Conservation (phyloP, 1,284 basidiomycete species). For the Apiotrichum montevideense region DNA sequence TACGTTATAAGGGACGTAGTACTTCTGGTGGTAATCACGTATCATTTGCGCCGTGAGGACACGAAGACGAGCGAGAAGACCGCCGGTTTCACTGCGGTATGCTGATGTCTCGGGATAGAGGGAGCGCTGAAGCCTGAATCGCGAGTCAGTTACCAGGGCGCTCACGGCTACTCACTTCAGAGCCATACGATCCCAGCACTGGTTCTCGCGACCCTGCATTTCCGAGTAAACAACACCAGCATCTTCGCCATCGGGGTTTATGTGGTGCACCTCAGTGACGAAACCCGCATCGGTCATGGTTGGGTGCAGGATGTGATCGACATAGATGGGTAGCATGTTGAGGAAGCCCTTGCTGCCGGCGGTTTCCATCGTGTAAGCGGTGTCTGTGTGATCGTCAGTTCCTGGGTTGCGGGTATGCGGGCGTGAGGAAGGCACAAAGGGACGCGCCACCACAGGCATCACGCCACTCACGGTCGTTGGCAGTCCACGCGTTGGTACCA, state of each 20-base stretch:
- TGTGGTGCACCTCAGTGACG: conserved; percentile 90
- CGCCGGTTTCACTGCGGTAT: conserved; percentile 94
- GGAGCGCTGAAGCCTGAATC: conserved; percentile 63
- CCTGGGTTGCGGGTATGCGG: too few species aligned
- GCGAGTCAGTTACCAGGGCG: conserved; percentile 11
- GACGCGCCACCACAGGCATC: too few species aligned
- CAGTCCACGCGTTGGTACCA: conserved; percentile 68
- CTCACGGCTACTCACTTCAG: conserved; percentile 55
- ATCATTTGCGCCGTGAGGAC: conserved; percentile 85
- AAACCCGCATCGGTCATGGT: conserved; percentile 88
- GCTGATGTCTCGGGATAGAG: conserved; percentile 77
- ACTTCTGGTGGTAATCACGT: conserved; percentile 78
- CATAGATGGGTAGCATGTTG: conserved; percentile 86
- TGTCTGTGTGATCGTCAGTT: conserved; percentile 50
- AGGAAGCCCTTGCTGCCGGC: conserved; percentile 95
- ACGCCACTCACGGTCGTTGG: conserved; percentile 46
- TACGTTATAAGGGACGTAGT: conserved; percentile 94
- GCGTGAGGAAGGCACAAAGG: conserved; percentile 27
- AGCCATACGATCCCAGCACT: conserved; percentile 81
- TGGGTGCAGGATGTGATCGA: conserved; percentile 96
- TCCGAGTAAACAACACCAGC: conserved; percentile 96
- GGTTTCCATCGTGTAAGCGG: conserved; percentile 94
- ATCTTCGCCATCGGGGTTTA: conserved; percentile 83
- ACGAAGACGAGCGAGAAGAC: conserved; percentile 85
- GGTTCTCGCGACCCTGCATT: conserved; percentile 98